phyloP scores from a whole-genome alignment of 2,329 filamentous ascomycete species.

The Macroventuria anomochaeta region DNA sequence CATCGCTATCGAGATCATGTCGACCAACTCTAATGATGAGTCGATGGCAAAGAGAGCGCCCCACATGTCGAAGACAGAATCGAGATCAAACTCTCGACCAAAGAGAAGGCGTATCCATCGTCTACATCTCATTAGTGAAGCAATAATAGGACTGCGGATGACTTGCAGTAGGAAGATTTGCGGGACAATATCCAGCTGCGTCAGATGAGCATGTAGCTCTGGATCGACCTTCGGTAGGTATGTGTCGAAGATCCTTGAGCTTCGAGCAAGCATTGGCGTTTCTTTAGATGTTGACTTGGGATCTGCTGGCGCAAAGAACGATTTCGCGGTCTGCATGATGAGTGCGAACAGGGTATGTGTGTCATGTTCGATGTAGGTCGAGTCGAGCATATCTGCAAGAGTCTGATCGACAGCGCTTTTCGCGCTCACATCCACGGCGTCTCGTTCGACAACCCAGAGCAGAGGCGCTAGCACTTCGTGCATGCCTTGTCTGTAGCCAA shows the following conservation, averaged over 20 bases:
- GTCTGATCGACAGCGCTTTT: slow-evolving; percentile 29
- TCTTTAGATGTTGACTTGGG: slow-evolving; percentile 44
- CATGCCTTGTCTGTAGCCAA: slow-evolving; percentile 98
- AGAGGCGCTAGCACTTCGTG: slow-evolving; percentile 93
- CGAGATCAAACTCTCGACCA: slow-evolving; percentile 89
- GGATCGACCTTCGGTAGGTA: slow-evolving; percentile 80
- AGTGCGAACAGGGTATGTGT: slow-evolving; percentile 83
- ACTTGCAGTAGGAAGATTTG: slow-evolving; percentile 93
- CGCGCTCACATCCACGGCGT: slow-evolving; percentile 68
- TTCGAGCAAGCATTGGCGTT: slow-evolving; percentile 82
- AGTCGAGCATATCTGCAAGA: slow-evolving; percentile 66
- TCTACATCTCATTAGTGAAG: slow-evolving; percentile 53
- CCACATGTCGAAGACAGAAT: slow-evolving; percentile 85
- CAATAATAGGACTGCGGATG: background rate
- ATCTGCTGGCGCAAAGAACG: slow-evolving; percentile 78
- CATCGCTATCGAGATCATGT: slow-evolving; percentile 94
- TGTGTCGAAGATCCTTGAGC: slow-evolving; percentile 84
- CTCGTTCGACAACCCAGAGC: slow-evolving; percentile 80
- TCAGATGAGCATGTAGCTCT: slow-evolving; percentile 81
- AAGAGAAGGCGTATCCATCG: slow-evolving; percentile 95
- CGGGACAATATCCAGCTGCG: slow-evolving; percentile 85
- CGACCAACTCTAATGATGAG: slow-evolving; percentile 77
- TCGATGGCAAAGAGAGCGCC: slow-evolving; percentile 90
- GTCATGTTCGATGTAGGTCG: slow-evolving; percentile 83
- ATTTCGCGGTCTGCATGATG: slow-evolving; percentile 85